Evolutionary conservation across 2,329 filamentous ascomycete species (phyloP).

Genomic region (Lachnellula willkommii): DNA sequence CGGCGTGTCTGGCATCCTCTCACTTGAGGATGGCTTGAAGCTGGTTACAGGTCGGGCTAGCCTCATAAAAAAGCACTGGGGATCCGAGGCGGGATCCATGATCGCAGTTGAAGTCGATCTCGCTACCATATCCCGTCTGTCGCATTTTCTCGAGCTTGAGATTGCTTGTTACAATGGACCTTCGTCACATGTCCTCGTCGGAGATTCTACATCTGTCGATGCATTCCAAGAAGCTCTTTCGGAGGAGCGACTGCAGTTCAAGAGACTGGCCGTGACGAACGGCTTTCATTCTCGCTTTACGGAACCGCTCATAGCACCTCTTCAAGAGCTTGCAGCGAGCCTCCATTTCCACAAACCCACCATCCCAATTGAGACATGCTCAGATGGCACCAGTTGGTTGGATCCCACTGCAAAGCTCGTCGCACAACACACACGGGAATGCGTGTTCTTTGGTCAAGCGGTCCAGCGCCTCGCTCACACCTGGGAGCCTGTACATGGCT

Average conservation of each 20-base stretch:
- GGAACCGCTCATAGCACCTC: constrained; percentile 19
- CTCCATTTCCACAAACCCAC: constrained; percentile 22
- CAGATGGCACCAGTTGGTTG: background rate
- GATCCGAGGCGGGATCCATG: constrained; percentile 34
- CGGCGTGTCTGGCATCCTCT: constrained; percentile 30
- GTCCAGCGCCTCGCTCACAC: constrained; percentile 19
- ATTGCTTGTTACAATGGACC: constrained; percentile 47
- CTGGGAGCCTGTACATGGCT: constrained; percentile 25
- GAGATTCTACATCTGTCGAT: constrained; percentile 24
- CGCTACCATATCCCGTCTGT: constrained; percentile 17
- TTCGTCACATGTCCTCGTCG: constrained; percentile 26
- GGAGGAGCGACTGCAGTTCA: constrained; percentile 3
- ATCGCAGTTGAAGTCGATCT: constrained; percentile 34
- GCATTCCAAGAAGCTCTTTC: constrained; percentile 6
- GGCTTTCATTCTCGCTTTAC: constrained; percentile 27
- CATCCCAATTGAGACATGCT: constrained; percentile 26
- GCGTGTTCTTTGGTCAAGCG: constrained; percentile 27
- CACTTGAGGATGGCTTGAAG: constrained; percentile 27
- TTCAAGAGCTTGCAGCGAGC: constrained; percentile 13
- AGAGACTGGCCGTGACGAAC: constrained; percentile 23
- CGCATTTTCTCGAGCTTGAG: constrained; percentile 4
- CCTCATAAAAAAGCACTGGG: constrained; percentile 32
- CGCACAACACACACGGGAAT: constrained; percentile 19
- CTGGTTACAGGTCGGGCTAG: constrained; percentile 31
- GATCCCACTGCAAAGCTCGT: background rate